Evolutionary conservation across 2,329 filamentous ascomycete genomes (phyloP), one percentile per base, ranked within the genome.

Genomic region (Penicillium paneum): DNA sequence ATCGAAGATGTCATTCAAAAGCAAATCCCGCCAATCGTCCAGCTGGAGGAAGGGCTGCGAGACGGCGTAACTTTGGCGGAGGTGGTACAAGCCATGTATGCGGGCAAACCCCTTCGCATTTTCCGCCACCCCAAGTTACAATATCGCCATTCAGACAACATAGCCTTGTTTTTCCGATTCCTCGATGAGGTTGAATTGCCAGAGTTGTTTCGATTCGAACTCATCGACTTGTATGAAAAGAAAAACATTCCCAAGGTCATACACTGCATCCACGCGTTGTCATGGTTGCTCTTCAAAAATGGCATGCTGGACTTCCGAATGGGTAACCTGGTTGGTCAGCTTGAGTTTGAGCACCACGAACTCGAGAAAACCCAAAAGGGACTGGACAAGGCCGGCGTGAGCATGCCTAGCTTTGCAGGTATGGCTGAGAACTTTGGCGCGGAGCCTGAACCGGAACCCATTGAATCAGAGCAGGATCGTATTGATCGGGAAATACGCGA

Each of bases 161-260:
- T 97, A 60, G 93, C 91, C 40, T 84, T 94, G 45, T 99, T 99
- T 77, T 97, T 97, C 76, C 86, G 89, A 54, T 96, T 96, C 62
- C 81, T 99, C 1, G 90, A 93, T 60, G 90, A 97, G 57, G 86
- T 97, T 8, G 89, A 96, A 67, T 79, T 99, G 3, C 94, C 94
- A 1, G 95, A 99, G 65, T 82, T 99, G 17, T 99, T 99, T 73
- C 86, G 93, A 54, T 99, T 99, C 72, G 94, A 99, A 72, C 81
- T 97, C 42, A 96, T 97, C 60, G 94, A 99, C 74, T 78, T 99
- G 12, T 99, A 99, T 77, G 95, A 99, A 75, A 99, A 97, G 80
- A 99, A 99, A 76, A 99, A 99, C 67, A 95, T 97, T 1, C 94
- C 94, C 4, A 99, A 97, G 73, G 95, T 97, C 70, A 99, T 99